A percentile compares a stretch with the other conserved stretches of the same genome.
phyloP scores from a whole-genome alignment of 164 flowering plant species.

The Nymphaea colorata region DNA sequence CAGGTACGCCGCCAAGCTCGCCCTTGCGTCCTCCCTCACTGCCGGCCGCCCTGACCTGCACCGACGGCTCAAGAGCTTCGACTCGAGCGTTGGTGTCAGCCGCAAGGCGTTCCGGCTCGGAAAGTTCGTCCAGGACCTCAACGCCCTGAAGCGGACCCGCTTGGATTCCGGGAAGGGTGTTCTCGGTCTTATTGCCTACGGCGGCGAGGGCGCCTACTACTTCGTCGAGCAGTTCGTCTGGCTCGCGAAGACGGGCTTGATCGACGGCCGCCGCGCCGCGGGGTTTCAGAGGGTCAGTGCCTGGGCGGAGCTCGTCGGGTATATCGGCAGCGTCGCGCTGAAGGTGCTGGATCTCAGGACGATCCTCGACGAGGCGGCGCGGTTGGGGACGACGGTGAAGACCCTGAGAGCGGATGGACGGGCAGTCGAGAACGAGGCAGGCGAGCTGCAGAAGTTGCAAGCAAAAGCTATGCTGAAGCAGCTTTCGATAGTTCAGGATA shows the following conservation, averaged over 20 bases:
- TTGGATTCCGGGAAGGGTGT: constrained; percentile 21
- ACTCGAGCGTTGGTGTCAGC: constrained; percentile 76
- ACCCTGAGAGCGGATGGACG: constrained; percentile 22
- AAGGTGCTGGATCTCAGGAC: constrained; percentile 52
- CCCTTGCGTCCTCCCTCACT: constrained; percentile 53
- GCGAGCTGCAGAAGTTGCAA: constrained; percentile 25
- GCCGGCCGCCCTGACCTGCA: constrained; percentile 20
- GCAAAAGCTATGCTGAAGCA: constrained; percentile 59
- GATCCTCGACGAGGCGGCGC: constrained; percentile 31
- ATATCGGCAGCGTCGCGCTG: constrained; percentile 58
- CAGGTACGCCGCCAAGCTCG: constrained; percentile 79
- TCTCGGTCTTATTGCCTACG: constrained; percentile 56
- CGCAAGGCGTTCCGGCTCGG: constrained; percentile 93
- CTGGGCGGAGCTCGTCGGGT: constrained; percentile 80
- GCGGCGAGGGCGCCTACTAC: constrained; percentile 76
- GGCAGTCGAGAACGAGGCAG: constrained; percentile 22
- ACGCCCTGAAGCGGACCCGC: constrained; percentile 35
- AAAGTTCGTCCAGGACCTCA: constrained; percentile 82
- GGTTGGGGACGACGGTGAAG: constrained; percentile 29
- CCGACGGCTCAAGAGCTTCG: constrained; percentile 55
- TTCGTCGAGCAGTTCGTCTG: constrained; percentile 86
- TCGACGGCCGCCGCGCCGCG: constrained; percentile 28
- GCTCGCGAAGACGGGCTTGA: constrained; percentile 70
- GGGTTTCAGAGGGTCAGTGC: constrained; percentile 53
- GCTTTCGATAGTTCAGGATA: constrained; percentile 71